Percentiles rank a stretch among this genome's conserved stretches.
Conservation (phyloP, 139 green algal genomes). For the Chlamydomonas sphaeroides region DNA sequence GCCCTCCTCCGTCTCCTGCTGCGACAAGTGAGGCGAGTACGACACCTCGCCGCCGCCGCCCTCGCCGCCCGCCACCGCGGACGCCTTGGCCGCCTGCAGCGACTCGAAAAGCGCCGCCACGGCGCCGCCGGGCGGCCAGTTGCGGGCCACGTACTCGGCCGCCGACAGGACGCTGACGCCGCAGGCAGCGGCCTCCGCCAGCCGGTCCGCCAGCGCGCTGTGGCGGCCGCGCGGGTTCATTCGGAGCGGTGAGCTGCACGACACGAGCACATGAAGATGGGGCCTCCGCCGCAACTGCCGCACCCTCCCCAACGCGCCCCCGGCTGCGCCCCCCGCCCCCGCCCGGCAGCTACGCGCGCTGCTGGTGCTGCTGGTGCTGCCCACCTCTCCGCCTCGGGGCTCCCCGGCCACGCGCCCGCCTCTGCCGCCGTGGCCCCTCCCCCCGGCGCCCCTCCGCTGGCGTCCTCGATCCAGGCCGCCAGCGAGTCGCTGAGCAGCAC, state of each 20-base stretch:
- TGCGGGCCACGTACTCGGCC: conserved; percentile 39
- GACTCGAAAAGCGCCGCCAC: conserved; percentile 52
- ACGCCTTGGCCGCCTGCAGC: neutral
- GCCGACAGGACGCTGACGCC: conserved; percentile 40
- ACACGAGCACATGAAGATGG: too few relatives aligned
- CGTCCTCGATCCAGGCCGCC: conserved; percentile 2
- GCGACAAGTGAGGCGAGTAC: conserved; percentile 42
- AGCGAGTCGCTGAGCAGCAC: conserved; percentile 55
- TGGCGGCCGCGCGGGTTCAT: too few relatives aligned
- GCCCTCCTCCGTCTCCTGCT: conserved; percentile 48
- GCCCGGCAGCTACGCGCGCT: too few relatives aligned
- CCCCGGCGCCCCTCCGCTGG: neutral
- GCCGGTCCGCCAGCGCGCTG: neutral
- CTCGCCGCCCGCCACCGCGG: neutral
- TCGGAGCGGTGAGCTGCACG: too few relatives aligned
- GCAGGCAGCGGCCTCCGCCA: neutral
- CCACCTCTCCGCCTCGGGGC: neutral
- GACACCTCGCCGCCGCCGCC: neutral
- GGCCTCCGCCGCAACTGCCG: too few relatives aligned
- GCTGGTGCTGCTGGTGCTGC: too few relatives aligned
- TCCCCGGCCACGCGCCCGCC: neutral
- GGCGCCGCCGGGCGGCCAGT: neutral
- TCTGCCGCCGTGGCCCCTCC: neutral
- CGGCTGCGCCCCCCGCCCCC: too few relatives aligned
- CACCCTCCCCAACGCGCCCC: too few relatives aligned